A percentile compares a stretch with the other conserved stretches of the same genome.
Evolutionary conservation across 2,329 filamentous ascomycete species (phyloP).

Genomic region (Fusarium sambucinum): DNA sequence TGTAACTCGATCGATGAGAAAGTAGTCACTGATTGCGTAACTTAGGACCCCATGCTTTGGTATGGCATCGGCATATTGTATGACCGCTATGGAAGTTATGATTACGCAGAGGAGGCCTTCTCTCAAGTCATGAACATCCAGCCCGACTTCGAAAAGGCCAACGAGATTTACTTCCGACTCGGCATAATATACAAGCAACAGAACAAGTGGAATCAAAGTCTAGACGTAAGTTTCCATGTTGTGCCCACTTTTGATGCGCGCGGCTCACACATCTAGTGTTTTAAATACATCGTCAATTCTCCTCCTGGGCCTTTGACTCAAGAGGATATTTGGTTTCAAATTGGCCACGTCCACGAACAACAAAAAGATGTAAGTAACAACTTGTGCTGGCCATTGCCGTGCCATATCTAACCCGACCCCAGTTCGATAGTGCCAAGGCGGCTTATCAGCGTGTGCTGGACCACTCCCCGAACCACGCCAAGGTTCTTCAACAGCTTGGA

Average conservation of each 20-base stretch:
- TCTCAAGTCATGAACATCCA: conserved; percentile 99
- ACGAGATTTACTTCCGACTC: conserved; percentile 97
- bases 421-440: conserved; percentile 94
- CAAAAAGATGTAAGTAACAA: conserved; percentile 91
- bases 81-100: conserved; percentile 93
- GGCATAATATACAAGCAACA: conserved; percentile 99
- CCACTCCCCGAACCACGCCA: conserved; percentile 94
- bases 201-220: conserved; percentile 89
- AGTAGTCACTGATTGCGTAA: conserved; percentile 24
- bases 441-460: conserved; percentile 95
- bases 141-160: conserved; percentile 96
- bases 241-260: not conserved
- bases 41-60: conserved; percentile 94
- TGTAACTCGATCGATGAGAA: not conserved
- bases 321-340: conserved; percentile 99
- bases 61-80: conserved; percentile 99
- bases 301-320: conserved; percentile 93
- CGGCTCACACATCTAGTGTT: conserved; percentile 72
- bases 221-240: conserved; percentile 75
- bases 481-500: conserved; percentile 96
- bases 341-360: conserved; percentile 97
- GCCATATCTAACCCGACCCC: conserved; percentile 52
- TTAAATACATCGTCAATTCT: conserved; percentile 96
- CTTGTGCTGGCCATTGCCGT: not conserved
- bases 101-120: conserved; percentile 97